These are phyloP conservation scores for Epithele typhae DNA, from an alignment of 768 basidiomycete genomes.

Conservation along the genomic window DNA sequence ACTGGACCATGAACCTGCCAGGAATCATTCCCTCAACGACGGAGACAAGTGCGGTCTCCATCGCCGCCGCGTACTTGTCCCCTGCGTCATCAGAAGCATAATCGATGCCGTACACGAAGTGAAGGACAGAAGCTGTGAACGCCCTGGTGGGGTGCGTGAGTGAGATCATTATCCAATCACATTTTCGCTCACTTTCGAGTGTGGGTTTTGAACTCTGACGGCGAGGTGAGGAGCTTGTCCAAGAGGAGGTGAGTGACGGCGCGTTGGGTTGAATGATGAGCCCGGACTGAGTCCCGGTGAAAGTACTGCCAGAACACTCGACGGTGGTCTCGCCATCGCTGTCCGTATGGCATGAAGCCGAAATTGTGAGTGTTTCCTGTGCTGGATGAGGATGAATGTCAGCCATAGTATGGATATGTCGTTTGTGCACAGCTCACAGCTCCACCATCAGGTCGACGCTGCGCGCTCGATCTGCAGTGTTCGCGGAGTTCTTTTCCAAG, in stretches of 20 bases:
- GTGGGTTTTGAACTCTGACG: background rate
- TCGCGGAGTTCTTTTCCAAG: conserved; percentile 15
- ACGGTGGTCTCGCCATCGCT: background rate
- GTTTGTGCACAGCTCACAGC: too few species aligned
- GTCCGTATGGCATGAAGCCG: background rate
- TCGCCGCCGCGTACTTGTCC: conserved; percentile 19
- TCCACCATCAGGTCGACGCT: conserved; percentile 12
- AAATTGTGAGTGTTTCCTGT: background rate
- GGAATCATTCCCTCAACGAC: background rate
- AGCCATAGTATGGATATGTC: too few species aligned
- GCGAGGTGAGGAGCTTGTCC: background rate
- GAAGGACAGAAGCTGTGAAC: conserved; percentile 12
- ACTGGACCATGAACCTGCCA: conserved; percentile 2
- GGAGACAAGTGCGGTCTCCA: background rate
- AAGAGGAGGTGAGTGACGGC: background rate
- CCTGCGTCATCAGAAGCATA: conserved; percentile 12
- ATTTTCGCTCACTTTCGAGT: conserved; percentile 14
- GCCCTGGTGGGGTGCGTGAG: background rate
- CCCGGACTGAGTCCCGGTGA: background rate
- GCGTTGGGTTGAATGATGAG: background rate
- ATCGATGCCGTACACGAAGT: conserved; percentile 26
- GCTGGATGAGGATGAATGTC: background rate
- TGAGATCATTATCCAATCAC: conserved; percentile 23
- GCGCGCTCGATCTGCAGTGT: conserved; percentile 15
- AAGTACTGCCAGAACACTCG: conserved; percentile 8